Base-by-base conservation (phyloP, 1,284 basidiomycete species). In the Heterobasidion occidentale region DNA sequence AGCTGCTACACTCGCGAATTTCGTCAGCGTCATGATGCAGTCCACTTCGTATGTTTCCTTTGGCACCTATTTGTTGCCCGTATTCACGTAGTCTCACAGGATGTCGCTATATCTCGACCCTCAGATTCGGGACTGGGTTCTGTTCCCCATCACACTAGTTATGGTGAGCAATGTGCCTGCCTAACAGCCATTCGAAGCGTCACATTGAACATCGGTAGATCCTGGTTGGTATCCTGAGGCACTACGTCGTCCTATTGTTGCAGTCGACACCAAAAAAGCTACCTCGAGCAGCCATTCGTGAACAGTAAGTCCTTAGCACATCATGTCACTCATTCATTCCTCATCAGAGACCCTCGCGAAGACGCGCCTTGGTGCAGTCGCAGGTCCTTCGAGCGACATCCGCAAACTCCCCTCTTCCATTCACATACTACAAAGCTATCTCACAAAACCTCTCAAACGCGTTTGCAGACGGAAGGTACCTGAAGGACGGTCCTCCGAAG, bases 141-240 rank as follows among this genome's bases (percentile, higher is more conserved):
- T 99, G 58, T 91, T 99, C 70, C 97, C 97, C 57, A 97, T 99
- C 71, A 96, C 94, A 49, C 76, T 98, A 61, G 94, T 99, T 71
- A 98, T 99, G 94, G 92, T 92, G 64, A 65, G 82, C 14, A 36
- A 36, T 33, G 9, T 42, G 14, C 7, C 27, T 55, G 17, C 20
- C 46, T 12, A 46, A 46, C 51, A 20, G 20, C 35, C 54, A 44
- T 52, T 46, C 20, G 49, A 7, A 35, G 57, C 8, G 9, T 15
- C 52, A 44, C 20, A 33, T 46, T 38, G 48, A 36, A n/a, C 19
- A 52, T 11, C 53, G 33, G 15, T 64, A 94, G 92, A 89, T 99
- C 61, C 78, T 99, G 45, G 95, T 98, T 52, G 97, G 97, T 35
- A 79, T 99, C 52, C 76, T 99, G 35, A 78, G 97, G 60, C 94